Base-by-base conservation (phyloP, 192 early-diverging fungal species). In the Cladochytrium replicatum region DNA sequence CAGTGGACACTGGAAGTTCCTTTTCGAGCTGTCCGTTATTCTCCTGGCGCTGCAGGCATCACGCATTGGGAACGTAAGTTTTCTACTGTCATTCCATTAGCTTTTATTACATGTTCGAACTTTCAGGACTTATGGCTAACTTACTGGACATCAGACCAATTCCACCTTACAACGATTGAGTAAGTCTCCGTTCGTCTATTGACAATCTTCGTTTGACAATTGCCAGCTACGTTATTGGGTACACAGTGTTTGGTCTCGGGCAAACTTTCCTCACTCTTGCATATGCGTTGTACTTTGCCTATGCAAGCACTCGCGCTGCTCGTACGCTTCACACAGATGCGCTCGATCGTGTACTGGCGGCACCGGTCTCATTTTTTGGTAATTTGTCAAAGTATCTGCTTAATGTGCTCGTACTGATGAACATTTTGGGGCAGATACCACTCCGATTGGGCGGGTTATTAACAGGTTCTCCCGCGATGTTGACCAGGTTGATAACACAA, bases 121-220 rank as follows among this genome's bases (percentile, higher is more conserved):
- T n/a, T n/a, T n/a, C n/a, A n/a, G n/a, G 72, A 72, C 44, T 66
- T 76, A 39, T 87, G 85, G 85, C 68, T 87, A 37, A 69, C 72
- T 5, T 41, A 58, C 7, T 87, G 85, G 83, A 69, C 75, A 68
- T 61, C 44, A 40, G 60, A 41, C 27, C 31, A 42, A 75, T 67
- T 41, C 39, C 48, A 48, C 17, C 17, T 37, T 37, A 13, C 34
- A 37, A 13, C 13, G 17, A 37, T 13, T 37, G 34, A 37, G 17
- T 37, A 37, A 13, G 17, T 37, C 22, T 31, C n/a, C n/a, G n/a
- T n/a, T n/a, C n/a, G n/a, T n/a, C n/a, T n/a, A n/a, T n/a, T n/a
- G n/a, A n/a, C n/a, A n/a, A n/a, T n/a, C n/a, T n/a, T n/a, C n/a
- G n/a, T 13, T 54, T 50, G 42, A 31, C 46, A 26, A 19, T 29